phyloP scores from a whole-genome alignment of 2,329 filamentous ascomycete genomes.

The Neonectria coccinea region DNA sequence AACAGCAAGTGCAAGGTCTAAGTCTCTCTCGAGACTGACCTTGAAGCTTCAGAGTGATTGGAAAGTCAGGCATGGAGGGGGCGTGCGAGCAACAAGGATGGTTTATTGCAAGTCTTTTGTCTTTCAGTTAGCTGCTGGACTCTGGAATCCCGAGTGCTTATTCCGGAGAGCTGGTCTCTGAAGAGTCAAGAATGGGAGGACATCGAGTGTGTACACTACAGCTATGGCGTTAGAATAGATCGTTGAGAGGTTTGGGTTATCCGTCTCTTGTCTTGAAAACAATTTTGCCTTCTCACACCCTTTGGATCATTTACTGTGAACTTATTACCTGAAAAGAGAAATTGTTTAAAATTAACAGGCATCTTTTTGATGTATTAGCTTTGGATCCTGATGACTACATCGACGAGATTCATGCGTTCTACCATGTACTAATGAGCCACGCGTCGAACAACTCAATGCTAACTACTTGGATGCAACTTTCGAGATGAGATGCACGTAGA shows the following conservation, averaged over 20 bases:
- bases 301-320: not conserved
- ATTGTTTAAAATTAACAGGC: not conserved
- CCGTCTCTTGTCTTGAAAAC: not conserved
- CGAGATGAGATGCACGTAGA: not conserved
- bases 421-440: too few species aligned
- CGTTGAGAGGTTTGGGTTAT: not conserved
- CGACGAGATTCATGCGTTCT: not conserved
- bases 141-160: not conserved
- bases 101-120: not conserved
- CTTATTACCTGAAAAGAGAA: not conserved
- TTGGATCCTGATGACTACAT: not conserved
- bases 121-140: too few species aligned
- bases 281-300: not conserved
- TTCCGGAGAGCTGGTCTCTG: constrained; percentile 1
- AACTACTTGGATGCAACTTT: not conserved
- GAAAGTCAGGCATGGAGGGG: not conserved
- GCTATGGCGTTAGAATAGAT: not conserved
- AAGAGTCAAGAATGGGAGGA: not conserved
- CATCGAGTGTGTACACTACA: not conserved
- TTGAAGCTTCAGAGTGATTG: not conserved
- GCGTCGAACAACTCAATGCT: too few species aligned
- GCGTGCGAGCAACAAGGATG: not conserved
- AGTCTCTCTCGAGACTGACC: not conserved
- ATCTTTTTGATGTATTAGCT: not conserved
- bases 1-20: constrained; percentile 23